These are phyloP conservation scores for Suhomyces sp. DNA, from an alignment of 805 yeast species.

Conservation along the genomic window DNA sequence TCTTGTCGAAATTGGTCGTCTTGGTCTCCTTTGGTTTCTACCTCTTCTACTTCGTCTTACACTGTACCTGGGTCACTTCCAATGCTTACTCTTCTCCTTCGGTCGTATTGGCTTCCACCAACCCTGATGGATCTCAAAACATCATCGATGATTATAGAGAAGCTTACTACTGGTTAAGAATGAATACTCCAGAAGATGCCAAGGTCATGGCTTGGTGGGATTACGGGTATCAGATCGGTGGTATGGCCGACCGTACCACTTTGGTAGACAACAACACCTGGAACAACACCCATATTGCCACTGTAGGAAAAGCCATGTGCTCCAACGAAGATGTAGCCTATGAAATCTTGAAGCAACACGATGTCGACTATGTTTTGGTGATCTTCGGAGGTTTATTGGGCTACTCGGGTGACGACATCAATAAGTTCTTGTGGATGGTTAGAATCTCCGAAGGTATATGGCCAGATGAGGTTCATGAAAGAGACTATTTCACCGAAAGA, in stretches of 20 bases:
- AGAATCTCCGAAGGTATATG: constrained; percentile 98
- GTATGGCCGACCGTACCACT: constrained; percentile 99
- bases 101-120: constrained; percentile 81
- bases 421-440: constrained; percentile 98
- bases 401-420: constrained; percentile 92
- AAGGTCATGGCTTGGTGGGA: constrained; percentile 99
- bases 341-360: constrained; percentile 82
- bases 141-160: constrained; percentile 97
- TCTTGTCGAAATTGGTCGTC: constrained; percentile 61
- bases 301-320: constrained; percentile 98
- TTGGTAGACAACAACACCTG: constrained; percentile 98
- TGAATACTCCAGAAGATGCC: constrained; percentile 96
- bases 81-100: constrained; percentile 97
- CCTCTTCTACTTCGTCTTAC: constrained; percentile 78
- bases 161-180: constrained; percentile 97
- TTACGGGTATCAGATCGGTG: constrained; percentile 99
- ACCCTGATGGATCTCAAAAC: constrained; percentile 79
- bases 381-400: constrained; percentile 95
- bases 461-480: constrained; percentile 96
- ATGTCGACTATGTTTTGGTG: constrained; percentile 90
- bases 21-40: constrained; percentile 67
- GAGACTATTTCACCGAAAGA: constrained; percentile 73
- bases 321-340: constrained; percentile 85
- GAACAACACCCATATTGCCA: constrained; percentile 99
- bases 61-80: constrained; percentile 96